phyloP scores from a whole-genome alignment of 805 yeast genomes.

The Ogataea salicorniae region DNA sequence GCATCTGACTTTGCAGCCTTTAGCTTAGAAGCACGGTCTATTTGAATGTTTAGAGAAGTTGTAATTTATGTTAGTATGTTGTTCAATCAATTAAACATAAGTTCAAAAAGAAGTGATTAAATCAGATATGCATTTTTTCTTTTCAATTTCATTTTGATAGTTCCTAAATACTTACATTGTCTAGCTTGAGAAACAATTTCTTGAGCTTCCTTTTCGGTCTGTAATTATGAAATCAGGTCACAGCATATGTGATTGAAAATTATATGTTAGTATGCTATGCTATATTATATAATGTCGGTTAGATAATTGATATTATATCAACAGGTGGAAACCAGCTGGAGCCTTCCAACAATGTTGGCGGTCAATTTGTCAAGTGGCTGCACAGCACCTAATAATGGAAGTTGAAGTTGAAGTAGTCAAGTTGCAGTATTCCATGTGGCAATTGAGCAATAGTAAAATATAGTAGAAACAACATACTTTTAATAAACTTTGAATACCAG shows the following conservation, averaged over 20 bases:
- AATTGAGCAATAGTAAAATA: neutral
- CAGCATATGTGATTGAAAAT: neutral
- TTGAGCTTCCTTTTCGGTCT: slow-evolving; percentile 98
- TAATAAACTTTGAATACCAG: slow-evolving; percentile 67
- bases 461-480: slow-evolving; percentile 35
- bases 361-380: no score
- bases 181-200: slow-evolving; percentile 91
- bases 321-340: no score
- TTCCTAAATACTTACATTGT: slow-evolving; percentile 49
- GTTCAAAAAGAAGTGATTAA: no score
- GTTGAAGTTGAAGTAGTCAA: neutral
- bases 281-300: neutral
- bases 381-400: neutral
- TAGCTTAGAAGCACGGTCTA: slow-evolving; percentile 75
- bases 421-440: neutral
- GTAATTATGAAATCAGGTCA: slow-evolving; percentile 2
- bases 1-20: slow-evolving; percentile 96
- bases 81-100: neutral
- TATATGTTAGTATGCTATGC: slow-evolving; percentile 5
- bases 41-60: neutral
- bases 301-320: neutral
- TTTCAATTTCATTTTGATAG: no score
- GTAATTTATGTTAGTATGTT: slow-evolving; percentile 10
- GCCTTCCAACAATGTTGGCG: no score
- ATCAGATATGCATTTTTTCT: no score